Percentiles rank a stretch among this genome's conserved stretches.
Evolutionary conservation across 495 filamentous ascomycete genomes (phyloP).

Genomic region (Stereocaulon alpinum): DNA sequence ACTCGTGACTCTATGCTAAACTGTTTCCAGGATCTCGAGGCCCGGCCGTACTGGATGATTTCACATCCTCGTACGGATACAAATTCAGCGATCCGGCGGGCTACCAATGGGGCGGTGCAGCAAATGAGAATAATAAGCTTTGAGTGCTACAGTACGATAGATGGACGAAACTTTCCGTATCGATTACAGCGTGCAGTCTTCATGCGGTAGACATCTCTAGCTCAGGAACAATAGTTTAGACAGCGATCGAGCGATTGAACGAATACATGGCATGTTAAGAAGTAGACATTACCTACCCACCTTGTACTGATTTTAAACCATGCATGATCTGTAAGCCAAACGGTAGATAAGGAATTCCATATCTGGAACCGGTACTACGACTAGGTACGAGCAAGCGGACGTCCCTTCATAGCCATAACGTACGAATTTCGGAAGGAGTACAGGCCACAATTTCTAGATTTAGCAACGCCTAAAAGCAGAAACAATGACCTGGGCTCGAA

Average conservation of each 20-base stretch:
- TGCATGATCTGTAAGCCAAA: no score
- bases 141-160: not conserved
- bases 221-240: conserved; percentile 11
- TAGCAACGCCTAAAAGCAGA: no score
- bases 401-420: no score
- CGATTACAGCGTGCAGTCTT: not conserved
- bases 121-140: conserved; percentile 11
- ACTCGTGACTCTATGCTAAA: conserved; percentile 3
- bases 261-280: conserved; percentile 8
- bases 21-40: conserved; percentile 70
- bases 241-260: conserved; percentile 9
- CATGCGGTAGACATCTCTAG: not conserved
- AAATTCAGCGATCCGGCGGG: conserved; percentile 96
- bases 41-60: conserved; percentile 93
- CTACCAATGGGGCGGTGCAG: conserved; percentile 63
- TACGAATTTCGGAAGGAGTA: no score
- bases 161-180: not conserved
- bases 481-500: no score
- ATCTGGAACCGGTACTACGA: no score
- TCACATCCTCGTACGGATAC: conserved; percentile 95
- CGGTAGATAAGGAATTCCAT: no score
- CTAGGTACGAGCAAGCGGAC: no score
- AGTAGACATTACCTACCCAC: no score
- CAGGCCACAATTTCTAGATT: no score
- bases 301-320: no score